Evolutionary conservation across 2,329 filamentous ascomycete species (phyloP), one percentile per base, ranked within the genome.

Genomic region (Tetracladium maxilliforme): DNA sequence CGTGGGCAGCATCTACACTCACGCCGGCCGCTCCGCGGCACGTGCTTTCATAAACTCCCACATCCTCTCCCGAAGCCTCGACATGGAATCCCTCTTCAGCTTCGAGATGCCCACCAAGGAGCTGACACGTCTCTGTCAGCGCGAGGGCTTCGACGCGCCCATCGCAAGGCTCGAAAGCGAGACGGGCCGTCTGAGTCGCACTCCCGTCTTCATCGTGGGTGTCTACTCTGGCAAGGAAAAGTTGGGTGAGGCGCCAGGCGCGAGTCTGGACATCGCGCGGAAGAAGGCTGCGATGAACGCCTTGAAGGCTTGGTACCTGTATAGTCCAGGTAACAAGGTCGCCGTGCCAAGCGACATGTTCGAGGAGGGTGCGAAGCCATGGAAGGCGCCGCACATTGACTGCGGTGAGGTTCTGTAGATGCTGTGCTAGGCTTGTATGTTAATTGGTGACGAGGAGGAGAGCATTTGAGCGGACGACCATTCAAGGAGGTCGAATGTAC

Each of bases 231-330:
- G 87, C 25, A 61, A 64, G 32, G 86, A 98, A 48, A 87, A 90
- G 64, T 62, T 98, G 21, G 90, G 87, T 28, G 87, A 98, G 56
- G 90, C 75, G n/a, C 65, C 74, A 12, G 90, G 80, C 14, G 58
- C 76, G 24, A 86, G 69, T 49, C 58, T 95, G 29, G 64, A 83
- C 36, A 69, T 83, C 41, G 87, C 80, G 16, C 70, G 82, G 34
- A 64, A 69, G 34, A 69, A 81, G 48, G 90, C 90, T 12, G 72
- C 81, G 19, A 86, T 92, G 42, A 75, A 78, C 34, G 75, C 84
- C 11, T 61, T 98, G 44, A 92, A 93, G 62, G 65, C 76, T 6
- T 98, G 90, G 90, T 98, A 98, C 52, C 61, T 98, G 26, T 98
- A 98, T 58, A 86, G 75, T 48, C 87, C 90, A 2, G 33, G 39